Percentiles rank a stretch among this genome's conserved stretches.
Evolutionary conservation across 768 basidiomycete species (phyloP).

Genomic region (Panaeolus cyanescens): DNA sequence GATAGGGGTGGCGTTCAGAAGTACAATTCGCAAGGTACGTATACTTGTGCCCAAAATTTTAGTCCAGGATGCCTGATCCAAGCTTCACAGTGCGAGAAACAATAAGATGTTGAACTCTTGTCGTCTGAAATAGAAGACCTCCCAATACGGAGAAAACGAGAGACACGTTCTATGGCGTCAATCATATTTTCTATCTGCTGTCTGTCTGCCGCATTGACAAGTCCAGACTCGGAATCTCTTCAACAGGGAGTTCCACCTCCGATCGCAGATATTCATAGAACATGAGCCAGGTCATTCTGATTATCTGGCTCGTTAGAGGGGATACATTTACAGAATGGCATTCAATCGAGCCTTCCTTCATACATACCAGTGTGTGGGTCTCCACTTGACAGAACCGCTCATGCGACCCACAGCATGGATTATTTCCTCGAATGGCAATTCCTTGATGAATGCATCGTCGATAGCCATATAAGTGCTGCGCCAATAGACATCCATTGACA

Average conservation of each 20-base stretch:
- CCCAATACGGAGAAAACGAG: background rate
- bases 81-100: too few species aligned
- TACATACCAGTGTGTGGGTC: background rate
- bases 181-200: background rate
- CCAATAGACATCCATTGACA: background rate
- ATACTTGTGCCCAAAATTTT: too few species aligned
- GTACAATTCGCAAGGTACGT: too few species aligned
- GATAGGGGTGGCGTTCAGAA: too few species aligned
- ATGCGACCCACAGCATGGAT: background rate
- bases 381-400: background rate
- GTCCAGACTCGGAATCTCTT: background rate
- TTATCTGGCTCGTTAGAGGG: background rate
- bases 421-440: background rate
- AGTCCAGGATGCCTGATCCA: too few species aligned
- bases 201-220: background rate
- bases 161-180: background rate
- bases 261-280: too few species aligned
- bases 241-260: background rate
- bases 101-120: too few species aligned
- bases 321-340: background rate
- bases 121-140: too few species aligned
- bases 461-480: background rate
- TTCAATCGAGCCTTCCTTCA: background rate
- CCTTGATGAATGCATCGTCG: background rate
- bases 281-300: background rate